Evolutionary conservation across 495 filamentous ascomycete species (phyloP).

Genomic region (Lichina pygmaea): DNA sequence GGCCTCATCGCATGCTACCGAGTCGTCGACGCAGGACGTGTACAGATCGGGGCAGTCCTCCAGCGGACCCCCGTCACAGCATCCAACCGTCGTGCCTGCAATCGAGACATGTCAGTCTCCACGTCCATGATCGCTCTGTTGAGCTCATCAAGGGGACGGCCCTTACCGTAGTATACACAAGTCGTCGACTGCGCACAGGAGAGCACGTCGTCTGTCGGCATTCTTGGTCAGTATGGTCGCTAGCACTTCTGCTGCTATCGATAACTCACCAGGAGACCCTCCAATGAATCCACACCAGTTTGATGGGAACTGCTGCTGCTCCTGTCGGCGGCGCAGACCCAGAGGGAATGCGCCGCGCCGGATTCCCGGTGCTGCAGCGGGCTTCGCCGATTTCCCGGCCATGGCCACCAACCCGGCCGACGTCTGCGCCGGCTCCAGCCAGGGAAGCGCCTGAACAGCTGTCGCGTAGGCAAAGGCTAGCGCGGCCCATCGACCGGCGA

Average conservation of each 20-base stretch:
- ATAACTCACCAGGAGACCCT: slow-evolving; percentile 3
- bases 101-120: not conserved
- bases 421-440: slow-evolving; percentile 5
- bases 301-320: slow-evolving; percentile 2
- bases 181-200: slow-evolving; percentile 4
- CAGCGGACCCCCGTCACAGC: slow-evolving; percentile 4
- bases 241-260: not conserved
- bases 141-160: too few species aligned
- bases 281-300: slow-evolving; percentile 10
- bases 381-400: slow-evolving; percentile 5
- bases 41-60: slow-evolving; percentile 5
- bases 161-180: slow-evolving; percentile 4
- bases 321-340: slow-evolving; percentile 4
- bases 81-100: slow-evolving; percentile 4
- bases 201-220: slow-evolving; percentile 3
- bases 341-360: slow-evolving; percentile 3
- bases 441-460: slow-evolving; percentile 3
- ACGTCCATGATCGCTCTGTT: too few species aligned
- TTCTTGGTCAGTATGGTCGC: too few species aligned
- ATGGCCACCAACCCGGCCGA: slow-evolving; percentile 3
- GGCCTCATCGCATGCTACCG: slow-evolving; percentile 2
- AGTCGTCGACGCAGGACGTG: slow-evolving; percentile 5
- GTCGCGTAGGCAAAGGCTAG: not conserved
- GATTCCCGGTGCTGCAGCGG: slow-evolving; percentile 4
- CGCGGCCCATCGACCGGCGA: not conserved